These are phyloP conservation scores for Talaromyces sp. DNA, from an alignment of 2,329 filamentous ascomycete species.

Conservation along the genomic window DNA sequence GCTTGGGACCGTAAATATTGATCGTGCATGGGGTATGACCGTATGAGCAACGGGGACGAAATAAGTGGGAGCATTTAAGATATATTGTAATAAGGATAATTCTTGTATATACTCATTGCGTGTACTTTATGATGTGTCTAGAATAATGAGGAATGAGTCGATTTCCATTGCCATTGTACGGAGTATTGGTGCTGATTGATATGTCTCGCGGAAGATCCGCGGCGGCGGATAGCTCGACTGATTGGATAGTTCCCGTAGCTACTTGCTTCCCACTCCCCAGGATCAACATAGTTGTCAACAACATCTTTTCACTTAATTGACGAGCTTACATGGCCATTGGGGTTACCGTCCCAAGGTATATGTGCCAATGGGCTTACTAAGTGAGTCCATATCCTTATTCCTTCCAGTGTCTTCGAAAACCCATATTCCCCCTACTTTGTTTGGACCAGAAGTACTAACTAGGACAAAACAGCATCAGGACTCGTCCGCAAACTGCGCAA, in stretches of 20 bases:
- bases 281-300: neutral
- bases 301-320: neutral
- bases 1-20: constrained; percentile 62
- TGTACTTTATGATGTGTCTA: constrained; percentile 11
- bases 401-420: neutral
- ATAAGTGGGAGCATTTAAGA: neutral
- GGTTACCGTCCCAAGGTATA: neutral
- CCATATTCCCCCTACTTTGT: neutral
- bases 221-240: neutral
- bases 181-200: neutral
- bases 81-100: constrained; percentile 10
- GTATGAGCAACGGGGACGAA: neutral
- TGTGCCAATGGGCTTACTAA: constrained; percentile 14
- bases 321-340: constrained; percentile 6
- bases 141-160: constrained; percentile 9
- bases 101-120: constrained; percentile 26
- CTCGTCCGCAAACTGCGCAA: constrained; percentile 57
- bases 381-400: neutral
- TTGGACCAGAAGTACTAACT: neutral
- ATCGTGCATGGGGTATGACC: constrained; percentile 20
- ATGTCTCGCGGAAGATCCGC: neutral
- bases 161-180: neutral
- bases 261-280: neutral
- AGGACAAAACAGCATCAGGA: constrained; percentile 24
- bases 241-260: neutral